These are phyloP conservation scores for Candida nitratophila DNA, from an alignment of 805 yeast species.

Conservation along the genomic window DNA sequence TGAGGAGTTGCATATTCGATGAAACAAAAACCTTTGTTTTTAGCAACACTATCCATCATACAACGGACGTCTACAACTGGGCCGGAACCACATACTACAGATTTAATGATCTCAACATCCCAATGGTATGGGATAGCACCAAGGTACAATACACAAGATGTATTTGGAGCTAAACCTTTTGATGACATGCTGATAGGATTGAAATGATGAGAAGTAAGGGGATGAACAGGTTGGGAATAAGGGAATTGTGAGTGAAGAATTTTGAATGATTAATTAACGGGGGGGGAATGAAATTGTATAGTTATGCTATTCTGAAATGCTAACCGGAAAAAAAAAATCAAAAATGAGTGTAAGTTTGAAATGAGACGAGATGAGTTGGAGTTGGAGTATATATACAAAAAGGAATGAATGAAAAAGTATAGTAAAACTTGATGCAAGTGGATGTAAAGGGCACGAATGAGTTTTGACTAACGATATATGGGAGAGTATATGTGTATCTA, in stretches of 20 bases:
- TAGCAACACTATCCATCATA: slow-evolving; percentile 50
- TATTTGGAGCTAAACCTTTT: slow-evolving; percentile 12
- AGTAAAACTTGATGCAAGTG: too few relatives aligned
- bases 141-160: slow-evolving; percentile 44
- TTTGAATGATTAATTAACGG: too few relatives aligned
- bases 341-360: too few relatives aligned
- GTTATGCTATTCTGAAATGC: too few relatives aligned
- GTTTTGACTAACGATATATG: too few relatives aligned
- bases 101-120: slow-evolving; percentile 55
- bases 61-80: slow-evolving; percentile 60
- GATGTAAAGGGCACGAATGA: too few relatives aligned
- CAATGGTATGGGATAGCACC: slow-evolving; percentile 68
- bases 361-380: too few relatives aligned
- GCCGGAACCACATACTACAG: slow-evolving; percentile 69
- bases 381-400: too few relatives aligned
- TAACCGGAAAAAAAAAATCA: too few relatives aligned
- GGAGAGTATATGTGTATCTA: too few relatives aligned
- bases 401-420: too few relatives aligned
- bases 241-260: background rate
- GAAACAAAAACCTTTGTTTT: slow-evolving; percentile 62
- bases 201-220: background rate
- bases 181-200: background rate
- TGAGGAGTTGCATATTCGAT: slow-evolving; percentile 48
- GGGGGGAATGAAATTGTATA: too few relatives aligned
- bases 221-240: background rate